These are phyloP conservation scores for Russula sp. DNA, from an alignment of 768 basidiomycete species.

Conservation along the genomic window DNA sequence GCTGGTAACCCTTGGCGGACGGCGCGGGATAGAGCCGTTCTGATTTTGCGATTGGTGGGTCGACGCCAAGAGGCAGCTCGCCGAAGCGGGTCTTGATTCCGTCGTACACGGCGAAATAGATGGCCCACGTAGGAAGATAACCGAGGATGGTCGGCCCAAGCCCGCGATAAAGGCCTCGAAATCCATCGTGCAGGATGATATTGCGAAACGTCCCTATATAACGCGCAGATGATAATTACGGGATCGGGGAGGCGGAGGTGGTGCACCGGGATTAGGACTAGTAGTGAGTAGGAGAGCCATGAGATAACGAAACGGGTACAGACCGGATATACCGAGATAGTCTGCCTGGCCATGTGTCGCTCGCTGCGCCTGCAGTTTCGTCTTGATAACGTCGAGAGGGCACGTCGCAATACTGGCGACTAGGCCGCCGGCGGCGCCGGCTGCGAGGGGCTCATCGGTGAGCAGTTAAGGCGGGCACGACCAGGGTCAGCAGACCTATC, in stretches of 20 bases:
- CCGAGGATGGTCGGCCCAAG: slow-evolving; percentile 94
- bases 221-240: neutral
- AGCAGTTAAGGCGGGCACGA: slow-evolving; percentile 14
- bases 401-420: slow-evolving; percentile 92
- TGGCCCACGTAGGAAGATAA: slow-evolving; percentile 98
- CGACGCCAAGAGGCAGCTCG: slow-evolving; percentile 46
- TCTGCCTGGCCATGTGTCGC: slow-evolving; percentile 58
- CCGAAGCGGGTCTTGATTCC: slow-evolving; percentile 84
- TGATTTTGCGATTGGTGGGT: slow-evolving; percentile 23
- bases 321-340: slow-evolving; percentile 39
- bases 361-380: slow-evolving; percentile 92
- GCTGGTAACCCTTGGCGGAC: slow-evolving; percentile 82
- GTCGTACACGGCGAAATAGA: slow-evolving; percentile 98
- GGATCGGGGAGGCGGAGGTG: slow-evolving; percentile 17
- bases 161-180: slow-evolving; percentile 93
- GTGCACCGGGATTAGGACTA: slow-evolving; percentile 26
- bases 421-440: slow-evolving; percentile 93
- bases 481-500: slow-evolving; percentile 51
- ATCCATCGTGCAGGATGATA: slow-evolving; percentile 60
- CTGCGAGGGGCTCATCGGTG: slow-evolving; percentile 33
- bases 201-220: slow-evolving; percentile 36
- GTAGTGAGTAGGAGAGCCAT: slow-evolving; percentile 3
- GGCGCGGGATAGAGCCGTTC: slow-evolving; percentile 73
- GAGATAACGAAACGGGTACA: slow-evolving; percentile 11
- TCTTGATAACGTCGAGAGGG: slow-evolving; percentile 97